phyloP scores from a whole-genome alignment of 352 stramenopile species.

The Globisporangium paddicum region DNA sequence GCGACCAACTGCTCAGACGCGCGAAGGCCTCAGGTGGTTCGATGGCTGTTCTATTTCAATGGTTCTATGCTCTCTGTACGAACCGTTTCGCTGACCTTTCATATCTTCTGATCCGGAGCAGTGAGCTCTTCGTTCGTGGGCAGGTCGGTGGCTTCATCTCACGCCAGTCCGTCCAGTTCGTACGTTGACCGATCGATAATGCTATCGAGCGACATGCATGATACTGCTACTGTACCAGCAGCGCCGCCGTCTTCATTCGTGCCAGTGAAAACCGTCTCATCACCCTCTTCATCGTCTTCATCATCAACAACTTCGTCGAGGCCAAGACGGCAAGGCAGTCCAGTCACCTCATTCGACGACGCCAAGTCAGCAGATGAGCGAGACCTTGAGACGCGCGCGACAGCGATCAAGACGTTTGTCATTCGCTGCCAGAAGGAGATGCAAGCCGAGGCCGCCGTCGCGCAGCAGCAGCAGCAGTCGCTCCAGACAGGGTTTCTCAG shows the following conservation, averaged over 20 bases:
- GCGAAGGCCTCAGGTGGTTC: slow-evolving; percentile 8
- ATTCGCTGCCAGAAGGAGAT: slow-evolving; percentile 32
- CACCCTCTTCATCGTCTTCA: neutral
- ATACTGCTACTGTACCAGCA: neutral
- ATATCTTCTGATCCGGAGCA: neutral
- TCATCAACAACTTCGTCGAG: neutral
- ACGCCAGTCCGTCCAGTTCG: neutral
- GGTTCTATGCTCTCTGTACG: neutral
- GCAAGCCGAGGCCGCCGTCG: slow-evolving; percentile 20
- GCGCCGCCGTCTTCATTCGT: neutral
- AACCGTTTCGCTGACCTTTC: slow-evolving; percentile 8
- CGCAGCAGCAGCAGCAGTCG: slow-evolving; percentile 29
- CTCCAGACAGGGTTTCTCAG: slow-evolving; percentile 33
- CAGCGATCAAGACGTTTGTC: slow-evolving; percentile 28
- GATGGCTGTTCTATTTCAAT: neutral
- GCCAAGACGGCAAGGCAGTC: neutral
- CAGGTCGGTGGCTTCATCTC: neutral
- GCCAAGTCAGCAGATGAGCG: slow-evolving; percentile 15
- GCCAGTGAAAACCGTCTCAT: neutral
- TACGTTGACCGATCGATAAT: neutral
- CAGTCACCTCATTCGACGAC: slow-evolving; percentile 9
- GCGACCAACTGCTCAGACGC: slow-evolving; percentile 38
- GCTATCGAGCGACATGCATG: neutral
- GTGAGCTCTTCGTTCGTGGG: neutral
- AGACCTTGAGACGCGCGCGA: slow-evolving; percentile 26